Base-by-base conservation (phyloP, 352 stramenopile genomes). In the Pythium aristosporum region DNA sequence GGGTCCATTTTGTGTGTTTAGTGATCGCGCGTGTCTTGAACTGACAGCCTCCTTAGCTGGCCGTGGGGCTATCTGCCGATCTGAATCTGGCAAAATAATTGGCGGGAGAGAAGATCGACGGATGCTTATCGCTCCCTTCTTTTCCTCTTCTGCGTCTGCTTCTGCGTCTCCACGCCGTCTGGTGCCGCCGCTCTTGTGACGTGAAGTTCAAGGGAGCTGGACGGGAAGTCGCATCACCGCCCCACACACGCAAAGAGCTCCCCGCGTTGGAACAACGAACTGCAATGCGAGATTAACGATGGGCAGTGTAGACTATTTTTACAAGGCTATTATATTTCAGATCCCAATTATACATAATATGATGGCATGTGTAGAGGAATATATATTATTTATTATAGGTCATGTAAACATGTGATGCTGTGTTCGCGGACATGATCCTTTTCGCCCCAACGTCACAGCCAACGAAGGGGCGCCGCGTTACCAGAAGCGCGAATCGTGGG, bases 61-160 rank as follows among this genome's bases (percentile, higher is more conserved):
- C 32, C 5, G 32, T 36, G 34, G 34, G 8, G 11, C 11, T 10
- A 13, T 13, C 8, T 10, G 3, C 11, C 34, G 3, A 39, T 39
- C 34, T 39, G 11, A 15, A 15, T 39, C 3, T 13, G 34, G 34
- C 16, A 5, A 12, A 46, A 18, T 21, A 36, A 48, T 57, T 47
- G 51, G 18, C 34, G n/a, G 44, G 44, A 30, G 18, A 30, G n/a
- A 25, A 30, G n/a, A 47, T 21, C 16, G 44, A 15, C n/a, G 32
- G 20, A 11, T 16, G 44, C 34, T 25, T 50, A 39, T 1, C 25
- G 42, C 12, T 11, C 4, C n/a, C 2, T 53, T 28, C 30, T 18
- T n/a, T 55, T 28, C 51, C 18, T 18, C 15, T 47, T 60, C 37
- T 49, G 53, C 42, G 53, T 57, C 50, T 57, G 50, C 50, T 57